These are phyloP conservation scores for Coprinopsis cinerea DNA, from an alignment of 768 basidiomycete species.

Conservation along the genomic window DNA sequence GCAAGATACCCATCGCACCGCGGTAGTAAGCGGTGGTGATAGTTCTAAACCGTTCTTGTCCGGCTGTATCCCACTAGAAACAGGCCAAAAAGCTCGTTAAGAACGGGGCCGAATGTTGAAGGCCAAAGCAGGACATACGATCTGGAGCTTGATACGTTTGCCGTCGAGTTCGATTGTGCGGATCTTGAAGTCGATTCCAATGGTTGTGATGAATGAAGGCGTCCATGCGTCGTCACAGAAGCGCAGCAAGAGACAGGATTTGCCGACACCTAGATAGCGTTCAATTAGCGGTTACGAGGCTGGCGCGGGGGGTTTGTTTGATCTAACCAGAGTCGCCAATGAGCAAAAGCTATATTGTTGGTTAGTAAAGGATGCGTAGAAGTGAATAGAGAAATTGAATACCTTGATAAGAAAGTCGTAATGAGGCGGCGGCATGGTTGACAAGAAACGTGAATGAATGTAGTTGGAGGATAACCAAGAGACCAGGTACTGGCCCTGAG, in stretches of 20 bases:
- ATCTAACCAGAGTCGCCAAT: conserved; percentile 89
- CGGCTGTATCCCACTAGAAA: conserved; percentile 94
- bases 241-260: conserved; percentile 90
- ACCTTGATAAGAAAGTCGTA: conserved; percentile 98
- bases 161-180: conserved; percentile 97
- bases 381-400: conserved; percentile 24
- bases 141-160: conserved; percentile 98
- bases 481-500: neutral
- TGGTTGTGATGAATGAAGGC: conserved; percentile 98
- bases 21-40: conserved; percentile 99
- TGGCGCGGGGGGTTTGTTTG: too few species aligned
- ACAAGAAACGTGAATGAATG: conserved; percentile 4
- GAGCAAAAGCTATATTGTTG: conserved; percentile 67
- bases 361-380: conserved; percentile 5
- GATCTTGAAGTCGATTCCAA: conserved; percentile 99
- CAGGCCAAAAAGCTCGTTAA: conserved; percentile 1
- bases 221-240: conserved; percentile 99
- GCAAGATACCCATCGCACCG: conserved; percentile 96
- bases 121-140: conserved; percentile 52
- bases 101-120: neutral
- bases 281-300: too few species aligned
- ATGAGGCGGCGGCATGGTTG: conserved; percentile 79
- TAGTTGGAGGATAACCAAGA: neutral
- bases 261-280: conserved; percentile 72
- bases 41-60: conserved; percentile 97